Percentiles rank a stretch among this genome's conserved stretches.
phyloP scores from a whole-genome alignment of 164 flowering plant species.

The Platanus orientalis region DNA sequence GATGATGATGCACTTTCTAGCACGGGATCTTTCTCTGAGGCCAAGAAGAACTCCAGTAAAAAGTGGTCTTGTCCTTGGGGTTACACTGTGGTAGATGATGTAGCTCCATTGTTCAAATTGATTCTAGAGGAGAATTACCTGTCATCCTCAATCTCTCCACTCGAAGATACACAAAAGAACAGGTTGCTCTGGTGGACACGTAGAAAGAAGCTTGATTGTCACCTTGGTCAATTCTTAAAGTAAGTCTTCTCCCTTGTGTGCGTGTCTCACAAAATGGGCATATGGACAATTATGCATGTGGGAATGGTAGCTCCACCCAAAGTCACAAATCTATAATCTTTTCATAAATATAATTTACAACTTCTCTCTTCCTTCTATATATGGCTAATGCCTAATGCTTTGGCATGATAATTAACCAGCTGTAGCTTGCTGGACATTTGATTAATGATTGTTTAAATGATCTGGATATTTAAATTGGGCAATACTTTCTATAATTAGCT shows the following conservation, averaged over 20 bases:
- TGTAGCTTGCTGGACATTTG: not conserved
- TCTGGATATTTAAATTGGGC: not conserved
- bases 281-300: too few species aligned
- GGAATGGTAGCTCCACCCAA: not conserved
- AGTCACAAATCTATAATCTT: not conserved
- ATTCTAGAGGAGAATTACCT: constrained; percentile 65
- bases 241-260: constrained; percentile 6
- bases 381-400: too few species aligned
- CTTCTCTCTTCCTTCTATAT: too few species aligned
- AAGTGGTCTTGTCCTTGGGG: constrained; percentile 94
- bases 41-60: constrained; percentile 16
- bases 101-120: constrained; percentile 64
- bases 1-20: constrained; percentile 29
- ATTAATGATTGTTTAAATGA: too few species aligned
- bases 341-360: too few species aligned
- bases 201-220: constrained; percentile 67
- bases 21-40: constrained; percentile 14
- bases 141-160: constrained; percentile 42
- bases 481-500: not conserved
- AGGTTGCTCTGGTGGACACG: constrained; percentile 72
- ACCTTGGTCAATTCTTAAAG: constrained; percentile 64
- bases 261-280: not conserved
- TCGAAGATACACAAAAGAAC: constrained; percentile 42
- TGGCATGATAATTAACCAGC: not conserved
- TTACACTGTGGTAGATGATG: constrained; percentile 56